Evolutionary conservation across 108 stramenopile genomes (phyloP), one percentile per base, ranked within the genome.

Genomic region (Cyclotella sp.): DNA sequence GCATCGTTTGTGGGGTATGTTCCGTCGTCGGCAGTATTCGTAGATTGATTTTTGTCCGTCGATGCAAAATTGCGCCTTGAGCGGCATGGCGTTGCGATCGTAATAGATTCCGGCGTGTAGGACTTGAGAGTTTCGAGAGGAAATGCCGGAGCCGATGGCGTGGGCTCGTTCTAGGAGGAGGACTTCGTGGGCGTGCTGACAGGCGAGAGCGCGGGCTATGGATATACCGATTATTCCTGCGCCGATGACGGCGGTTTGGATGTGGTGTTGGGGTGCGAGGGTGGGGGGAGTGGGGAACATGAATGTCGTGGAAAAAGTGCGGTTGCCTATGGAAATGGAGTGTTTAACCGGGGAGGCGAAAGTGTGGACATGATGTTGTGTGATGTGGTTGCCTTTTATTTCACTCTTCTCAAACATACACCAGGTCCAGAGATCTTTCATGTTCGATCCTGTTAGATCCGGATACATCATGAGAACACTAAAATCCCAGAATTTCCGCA

Each of bases 81-180:
- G 53, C 9, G 95, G 95, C 68, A 57, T 67, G 9, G 43, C 26
- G 28, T 79, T 21, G 16, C 52, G 43, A 75, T 74, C 73, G 80
- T 93, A 95, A 57, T 95, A 95, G 15, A 95, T 78, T 6, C 95
- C 95, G 41, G 91, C 91, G 72, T 95, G 95, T 47, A 95, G 92
- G n/a, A 95, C 95, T 72, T 95, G 88, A 0, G 88, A 90, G 65
- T 95, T 95, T 16, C 95, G 85, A 26, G 90, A 89, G 14, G 90
- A 91, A 13, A 89, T 92, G 81, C 82, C 85, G 0, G 77, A 55
- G 12, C 87, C 88, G 47, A 93, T 87, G 28, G 81, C 24, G 13
- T 63, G 22, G 18, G 77, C 81, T 72, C 83, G 78, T 54, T 95
- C 95, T 11, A 95, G 46, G n/a, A 95, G 44, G 11, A 95, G 34